phyloP scores from a whole-genome alignment of 192 early-diverging fungal species.

The Backusella morwellensis region DNA sequence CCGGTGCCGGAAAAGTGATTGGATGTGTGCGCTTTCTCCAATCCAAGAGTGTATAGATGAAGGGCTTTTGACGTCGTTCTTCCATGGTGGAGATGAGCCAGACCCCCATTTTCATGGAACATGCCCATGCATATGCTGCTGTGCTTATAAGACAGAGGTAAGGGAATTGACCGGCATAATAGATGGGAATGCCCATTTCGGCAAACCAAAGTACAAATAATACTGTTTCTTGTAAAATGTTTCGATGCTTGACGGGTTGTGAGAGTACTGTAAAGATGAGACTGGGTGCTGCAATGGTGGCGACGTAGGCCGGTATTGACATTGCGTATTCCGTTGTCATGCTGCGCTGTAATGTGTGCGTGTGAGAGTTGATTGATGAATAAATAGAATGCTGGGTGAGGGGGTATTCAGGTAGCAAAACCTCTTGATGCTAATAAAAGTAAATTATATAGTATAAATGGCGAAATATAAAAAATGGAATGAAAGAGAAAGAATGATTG shows the following conservation, averaged over 20 bases:
- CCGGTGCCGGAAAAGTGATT: not conserved
- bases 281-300: not conserved
- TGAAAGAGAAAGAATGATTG: not conserved
- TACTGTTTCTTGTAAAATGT: not conserved
- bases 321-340: not conserved
- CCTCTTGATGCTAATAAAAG: not conserved
- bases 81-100: slow-evolving; percentile 14
- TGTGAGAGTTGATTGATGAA: not conserved
- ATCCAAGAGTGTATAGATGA: not conserved
- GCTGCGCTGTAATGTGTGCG: no score
- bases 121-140: slow-evolving; percentile 7
- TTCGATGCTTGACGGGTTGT: slow-evolving; percentile 5
- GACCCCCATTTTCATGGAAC: slow-evolving; percentile 15
- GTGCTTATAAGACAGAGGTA: not conserved
- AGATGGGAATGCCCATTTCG: slow-evolving; percentile 1
- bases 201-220: slow-evolving; percentile 4
- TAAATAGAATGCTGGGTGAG: not conserved
- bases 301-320: not conserved
- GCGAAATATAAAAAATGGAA: not conserved
- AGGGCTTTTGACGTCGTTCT: slow-evolving; percentile 6
- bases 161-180: slow-evolving; percentile 14
- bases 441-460: not conserved
- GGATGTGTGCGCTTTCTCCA: not conserved
- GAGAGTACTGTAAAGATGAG: slow-evolving; percentile 2
- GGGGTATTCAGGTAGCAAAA: not conserved